These are phyloP conservation scores for Trichothecium sympodiale DNA, from an alignment of 2,329 filamentous ascomycete genomes.

Conservation along the genomic window DNA sequence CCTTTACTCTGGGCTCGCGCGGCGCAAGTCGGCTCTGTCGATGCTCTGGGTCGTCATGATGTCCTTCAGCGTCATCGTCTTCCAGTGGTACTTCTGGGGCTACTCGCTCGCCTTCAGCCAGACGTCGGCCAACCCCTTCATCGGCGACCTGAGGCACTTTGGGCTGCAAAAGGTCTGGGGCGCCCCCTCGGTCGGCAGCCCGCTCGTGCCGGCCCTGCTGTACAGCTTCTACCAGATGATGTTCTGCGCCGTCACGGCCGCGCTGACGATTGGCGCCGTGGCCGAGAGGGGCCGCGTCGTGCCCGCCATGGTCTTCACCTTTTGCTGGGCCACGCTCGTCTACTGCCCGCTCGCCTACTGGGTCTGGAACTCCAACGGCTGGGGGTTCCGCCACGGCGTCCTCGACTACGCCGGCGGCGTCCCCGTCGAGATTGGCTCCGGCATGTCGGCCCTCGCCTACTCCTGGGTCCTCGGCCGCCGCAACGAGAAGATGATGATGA, in stretches of 20 bases:
- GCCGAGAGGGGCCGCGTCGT: conserved; percentile 89
- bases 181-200: conserved; percentile 75
- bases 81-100: conserved; percentile 99
- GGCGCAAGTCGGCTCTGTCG: conserved; percentile 91
- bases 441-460: conserved; percentile 87
- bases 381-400: conserved; percentile 83
- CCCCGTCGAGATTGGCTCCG: conserved; percentile 93
- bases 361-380: conserved; percentile 92
- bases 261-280: conserved; percentile 83
- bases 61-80: conserved; percentile 79
- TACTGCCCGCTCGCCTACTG: conserved; percentile 96
- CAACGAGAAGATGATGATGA: conserved; percentile 99
- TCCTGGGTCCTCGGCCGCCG: conserved; percentile 90
- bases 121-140: conserved; percentile 75
- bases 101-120: conserved; percentile 89
- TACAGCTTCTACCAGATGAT: conserved; percentile 99
- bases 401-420: conserved; percentile 94
- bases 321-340: conserved; percentile 92
- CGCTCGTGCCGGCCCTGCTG: conserved; percentile 77
- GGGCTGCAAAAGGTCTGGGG: conserved; percentile 78
- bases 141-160: conserved; percentile 83
- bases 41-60: conserved; percentile 98
- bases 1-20: conserved; percentile 93
- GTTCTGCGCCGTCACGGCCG: conserved; percentile 89
- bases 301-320: conserved; percentile 89